A percentile compares a stretch with the other conserved stretches of the same genome.
Evolutionary conservation across 1,139 yeast species (phyloP).

Genomic region (Debaryomyces coudertii): DNA sequence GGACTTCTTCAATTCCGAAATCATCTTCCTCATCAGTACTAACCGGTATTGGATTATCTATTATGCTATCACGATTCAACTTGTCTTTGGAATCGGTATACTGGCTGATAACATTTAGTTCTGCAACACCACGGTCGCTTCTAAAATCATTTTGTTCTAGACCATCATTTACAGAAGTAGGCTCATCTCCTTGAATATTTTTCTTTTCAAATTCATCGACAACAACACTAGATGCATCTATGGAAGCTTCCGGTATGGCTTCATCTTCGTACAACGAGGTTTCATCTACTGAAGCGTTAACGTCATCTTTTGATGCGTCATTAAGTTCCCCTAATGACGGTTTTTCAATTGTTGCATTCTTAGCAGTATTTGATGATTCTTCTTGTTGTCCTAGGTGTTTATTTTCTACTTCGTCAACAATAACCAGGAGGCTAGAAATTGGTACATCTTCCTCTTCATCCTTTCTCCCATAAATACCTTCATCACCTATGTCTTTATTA

Average conservation of each 20-base stretch:
- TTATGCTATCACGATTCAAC: conserved; percentile 10
- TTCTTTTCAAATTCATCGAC: conserved; percentile 33
- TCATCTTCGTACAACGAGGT: conserved; percentile 6
- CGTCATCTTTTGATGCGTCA: conserved; percentile 7
- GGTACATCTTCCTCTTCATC: conserved; percentile 23
- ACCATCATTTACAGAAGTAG: background rate
- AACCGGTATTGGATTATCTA: conserved; percentile 5
- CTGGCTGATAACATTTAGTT: conserved; percentile 27
- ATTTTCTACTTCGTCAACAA: conserved; percentile 27
- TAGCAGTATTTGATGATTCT: background rate
- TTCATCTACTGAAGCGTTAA: background rate
- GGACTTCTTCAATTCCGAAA: conserved; percentile 23
- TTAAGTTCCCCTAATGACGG: conserved; percentile 17
- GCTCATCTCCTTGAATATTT: conserved; percentile 10
- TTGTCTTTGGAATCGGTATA: conserved; percentile 18
- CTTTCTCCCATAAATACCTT: conserved; percentile 14
- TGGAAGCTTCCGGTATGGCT: conserved; percentile 14
- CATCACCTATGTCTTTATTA: conserved; percentile 3
- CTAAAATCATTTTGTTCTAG: background rate
- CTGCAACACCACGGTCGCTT: conserved; percentile 14
- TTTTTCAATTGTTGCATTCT: conserved; percentile 12
- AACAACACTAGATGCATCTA: conserved; percentile 23
- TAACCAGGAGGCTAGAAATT: conserved; percentile 17
- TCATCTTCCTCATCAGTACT: conserved; percentile 18
- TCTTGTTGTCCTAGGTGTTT: conserved; percentile 12